phyloP scores from a whole-genome alignment of 371 early-diverging fungal genomes.

The Mucor piriformis region DNA sequence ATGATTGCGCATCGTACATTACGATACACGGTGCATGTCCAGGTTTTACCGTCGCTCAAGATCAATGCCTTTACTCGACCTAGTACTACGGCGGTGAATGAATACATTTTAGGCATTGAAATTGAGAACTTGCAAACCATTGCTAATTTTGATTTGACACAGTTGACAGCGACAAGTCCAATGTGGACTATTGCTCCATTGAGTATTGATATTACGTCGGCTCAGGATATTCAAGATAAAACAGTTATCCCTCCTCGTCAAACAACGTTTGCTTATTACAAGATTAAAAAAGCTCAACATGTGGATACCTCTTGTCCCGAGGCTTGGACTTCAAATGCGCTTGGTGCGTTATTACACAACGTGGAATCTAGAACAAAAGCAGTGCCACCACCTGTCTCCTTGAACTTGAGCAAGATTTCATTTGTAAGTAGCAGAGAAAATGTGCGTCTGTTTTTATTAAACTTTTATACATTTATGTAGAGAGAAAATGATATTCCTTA shows the following conservation, averaged over 20 bases:
- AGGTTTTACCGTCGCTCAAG: slow-evolving; percentile 84
- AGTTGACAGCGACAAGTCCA: slow-evolving; percentile 75
- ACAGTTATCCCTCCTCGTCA: slow-evolving; percentile 60
- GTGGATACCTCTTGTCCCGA: slow-evolving; percentile 44
- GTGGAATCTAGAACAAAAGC: slow-evolving; percentile 19
- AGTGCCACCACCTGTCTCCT: slow-evolving; percentile 37
- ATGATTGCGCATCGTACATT: slow-evolving; percentile 70
- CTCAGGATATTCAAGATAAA: slow-evolving; percentile 41
- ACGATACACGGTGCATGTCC: slow-evolving; percentile 59
- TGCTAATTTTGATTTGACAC: slow-evolving; percentile 65
- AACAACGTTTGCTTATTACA: slow-evolving; percentile 67
- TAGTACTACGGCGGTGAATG: slow-evolving; percentile 69
- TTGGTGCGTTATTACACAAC: slow-evolving; percentile 46
- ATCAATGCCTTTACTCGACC: slow-evolving; percentile 94
- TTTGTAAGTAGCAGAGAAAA: slow-evolving; percentile 41
- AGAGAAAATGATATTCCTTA: slow-evolving; percentile 46
- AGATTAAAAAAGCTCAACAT: slow-evolving; percentile 37
- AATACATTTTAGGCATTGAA: slow-evolving; percentile 90
- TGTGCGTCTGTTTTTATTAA: background rate
- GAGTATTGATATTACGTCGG: slow-evolving; percentile 32
- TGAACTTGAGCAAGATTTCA: slow-evolving; percentile 43
- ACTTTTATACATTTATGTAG: slow-evolving; percentile 27
- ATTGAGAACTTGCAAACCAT: slow-evolving; percentile 72
- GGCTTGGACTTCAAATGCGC: slow-evolving; percentile 51
- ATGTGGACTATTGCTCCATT: slow-evolving; percentile 71